Evolutionary conservation across 768 basidiomycete genomes (phyloP).

Genomic region (Russula sp.): DNA sequence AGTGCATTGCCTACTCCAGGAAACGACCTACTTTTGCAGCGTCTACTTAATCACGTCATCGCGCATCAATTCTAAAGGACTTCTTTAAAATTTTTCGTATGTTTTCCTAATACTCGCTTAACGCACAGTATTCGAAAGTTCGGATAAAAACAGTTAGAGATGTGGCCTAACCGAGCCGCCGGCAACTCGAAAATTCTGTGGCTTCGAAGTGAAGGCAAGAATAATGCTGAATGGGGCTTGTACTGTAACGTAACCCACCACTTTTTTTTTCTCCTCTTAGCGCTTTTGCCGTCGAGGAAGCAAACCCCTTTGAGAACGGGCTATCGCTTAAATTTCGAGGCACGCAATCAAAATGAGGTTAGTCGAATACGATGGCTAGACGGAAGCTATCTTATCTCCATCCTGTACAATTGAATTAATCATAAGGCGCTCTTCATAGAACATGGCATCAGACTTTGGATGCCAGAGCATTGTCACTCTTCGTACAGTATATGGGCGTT

Average conservation of each 20-base stretch:
- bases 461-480: neutral
- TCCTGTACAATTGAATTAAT: neutral
- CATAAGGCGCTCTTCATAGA: neutral
- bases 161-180: neutral
- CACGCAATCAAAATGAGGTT: no score
- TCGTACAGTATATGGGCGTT: constrained; percentile 1
- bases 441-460: neutral
- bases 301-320: neutral
- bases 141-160: neutral
- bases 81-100: neutral
- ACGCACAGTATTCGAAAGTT: neutral
- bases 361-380: neutral
- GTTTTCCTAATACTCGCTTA: neutral
- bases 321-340: neutral
- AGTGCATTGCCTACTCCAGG: neutral
- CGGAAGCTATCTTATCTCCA: constrained; percentile 12
- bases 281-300: neutral
- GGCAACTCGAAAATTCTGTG: constrained; percentile 4
- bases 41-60: neutral
- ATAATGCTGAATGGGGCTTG: neutral
- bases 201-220: neutral
- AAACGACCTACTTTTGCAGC: neutral
- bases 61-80: neutral
- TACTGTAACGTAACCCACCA: neutral
- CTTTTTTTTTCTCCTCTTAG: neutral